Conservation (phyloP, 768 basidiomycete species). For the Xerocomellus amylosporus region DNA sequence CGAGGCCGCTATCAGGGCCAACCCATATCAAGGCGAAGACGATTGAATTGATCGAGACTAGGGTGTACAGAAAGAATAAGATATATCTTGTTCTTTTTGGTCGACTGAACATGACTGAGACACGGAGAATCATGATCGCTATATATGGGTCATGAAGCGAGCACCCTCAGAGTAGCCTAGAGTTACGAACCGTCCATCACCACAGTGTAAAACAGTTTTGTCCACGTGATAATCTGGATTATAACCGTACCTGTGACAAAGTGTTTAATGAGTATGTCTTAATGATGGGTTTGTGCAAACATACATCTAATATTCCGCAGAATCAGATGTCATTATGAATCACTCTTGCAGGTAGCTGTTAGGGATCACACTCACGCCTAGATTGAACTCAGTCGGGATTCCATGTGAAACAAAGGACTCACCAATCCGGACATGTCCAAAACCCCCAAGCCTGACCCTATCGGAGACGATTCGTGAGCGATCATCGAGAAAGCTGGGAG, state of each 20-base stretch:
- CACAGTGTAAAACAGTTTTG: background rate
- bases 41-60: background rate
- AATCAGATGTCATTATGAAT: background rate
- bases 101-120: constrained; percentile 14
- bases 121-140: constrained; percentile 17
- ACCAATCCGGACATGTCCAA: background rate
- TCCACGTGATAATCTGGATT: background rate
- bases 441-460: background rate
- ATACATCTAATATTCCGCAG: constrained; percentile 2
- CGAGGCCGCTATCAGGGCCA: background rate
- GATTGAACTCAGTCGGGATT: background rate
- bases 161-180: too few species aligned
- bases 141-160: background rate
- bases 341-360: too few species aligned
- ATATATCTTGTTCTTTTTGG: background rate
- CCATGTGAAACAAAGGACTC: background rate
- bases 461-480: background rate
- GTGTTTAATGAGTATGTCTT: background rate
- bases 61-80: constrained; percentile 1
- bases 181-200: constrained; percentile 5
- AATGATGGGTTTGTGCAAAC: background rate
- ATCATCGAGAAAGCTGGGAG: background rate
- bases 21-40: background rate
- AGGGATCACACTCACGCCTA: constrained; percentile 6
- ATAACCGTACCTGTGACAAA: background rate